Evolutionary conservation across 257 asterid species (phyloP).

Genomic region (Penstemon davidsonii): DNA sequence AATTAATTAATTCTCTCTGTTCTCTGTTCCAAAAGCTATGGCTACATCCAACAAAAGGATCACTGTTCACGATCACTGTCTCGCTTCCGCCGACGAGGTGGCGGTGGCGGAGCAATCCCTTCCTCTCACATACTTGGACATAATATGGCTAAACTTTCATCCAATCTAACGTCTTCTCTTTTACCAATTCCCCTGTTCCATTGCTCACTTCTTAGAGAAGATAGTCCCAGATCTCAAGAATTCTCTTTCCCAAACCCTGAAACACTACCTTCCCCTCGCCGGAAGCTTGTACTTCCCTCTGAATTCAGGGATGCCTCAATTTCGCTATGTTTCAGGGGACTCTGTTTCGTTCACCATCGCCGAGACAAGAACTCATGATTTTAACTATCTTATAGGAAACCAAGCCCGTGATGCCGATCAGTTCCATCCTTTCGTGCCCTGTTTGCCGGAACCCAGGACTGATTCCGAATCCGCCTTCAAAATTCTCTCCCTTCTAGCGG

Average conservation of each 20-base stretch:
- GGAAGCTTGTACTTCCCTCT: slow-evolving; percentile 32
- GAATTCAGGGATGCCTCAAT: slow-evolving; percentile 26
- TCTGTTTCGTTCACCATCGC: slow-evolving; percentile 41
- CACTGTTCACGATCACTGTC: too few relatives aligned
- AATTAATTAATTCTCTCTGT: too few relatives aligned
- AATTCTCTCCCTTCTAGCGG: slow-evolving; percentile 32
- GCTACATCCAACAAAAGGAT: too few relatives aligned
- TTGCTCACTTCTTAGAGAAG: slow-evolving; percentile 31
- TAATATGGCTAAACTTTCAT: slow-evolving; percentile 38
- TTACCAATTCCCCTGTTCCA: slow-evolving; percentile 42
- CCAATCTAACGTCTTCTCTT: slow-evolving; percentile 48
- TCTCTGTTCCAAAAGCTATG: too few relatives aligned
- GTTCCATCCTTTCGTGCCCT: slow-evolving; percentile 36
- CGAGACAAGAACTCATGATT: slow-evolving; percentile 25
- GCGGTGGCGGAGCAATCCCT: background rate
- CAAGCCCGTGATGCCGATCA: slow-evolving; percentile 34
- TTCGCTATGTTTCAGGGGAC: slow-evolving; percentile 41
- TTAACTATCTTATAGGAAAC: slow-evolving; percentile 34
- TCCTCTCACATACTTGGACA: slow-evolving; percentile 39
- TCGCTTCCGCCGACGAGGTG: too few relatives aligned
- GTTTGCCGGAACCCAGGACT: slow-evolving; percentile 25
- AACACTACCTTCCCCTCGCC: slow-evolving; percentile 44
- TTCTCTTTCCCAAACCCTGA: slow-evolving; percentile 48
- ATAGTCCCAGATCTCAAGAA: slow-evolving; percentile 37
- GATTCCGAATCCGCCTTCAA: slow-evolving; percentile 3